Evolutionary conservation across 129 eudicot genomes (phyloP).

Genomic region (Dittrichia graveolens): DNA sequence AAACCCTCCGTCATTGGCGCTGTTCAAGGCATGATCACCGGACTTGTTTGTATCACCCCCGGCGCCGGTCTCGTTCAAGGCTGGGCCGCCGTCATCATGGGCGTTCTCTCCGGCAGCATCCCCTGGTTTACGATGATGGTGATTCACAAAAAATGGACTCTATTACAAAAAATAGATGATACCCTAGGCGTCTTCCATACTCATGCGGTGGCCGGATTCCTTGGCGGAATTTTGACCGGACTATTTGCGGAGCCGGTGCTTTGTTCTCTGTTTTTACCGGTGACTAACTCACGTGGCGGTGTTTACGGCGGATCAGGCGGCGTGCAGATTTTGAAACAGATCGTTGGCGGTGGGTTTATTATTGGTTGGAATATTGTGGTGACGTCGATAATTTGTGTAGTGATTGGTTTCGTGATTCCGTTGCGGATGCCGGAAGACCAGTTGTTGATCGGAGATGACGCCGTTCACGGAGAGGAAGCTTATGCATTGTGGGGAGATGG

Average conservation of each 20-base stretch:
- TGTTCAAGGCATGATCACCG: slow-evolving; percentile 82
- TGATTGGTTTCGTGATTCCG: slow-evolving; percentile 47
- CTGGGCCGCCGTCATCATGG: slow-evolving; percentile 79
- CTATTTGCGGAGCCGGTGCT: slow-evolving; percentile 64
- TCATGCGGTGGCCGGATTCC: slow-evolving; percentile 68
- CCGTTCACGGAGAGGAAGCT: slow-evolving; percentile 78
- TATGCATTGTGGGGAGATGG: slow-evolving; percentile 83
- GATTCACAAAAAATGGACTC: slow-evolving; percentile 50
- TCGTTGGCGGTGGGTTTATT: slow-evolving; percentile 53
- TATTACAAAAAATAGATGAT: slow-evolving; percentile 63
- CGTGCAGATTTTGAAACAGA: slow-evolving; percentile 49
- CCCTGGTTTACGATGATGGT: slow-evolving; percentile 90
- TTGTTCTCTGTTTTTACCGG: slow-evolving; percentile 51
- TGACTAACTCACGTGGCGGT: slow-evolving; percentile 52
- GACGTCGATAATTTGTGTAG: slow-evolving; percentile 47
- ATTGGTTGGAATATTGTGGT: slow-evolving; percentile 64
- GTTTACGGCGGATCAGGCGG: slow-evolving; percentile 64
- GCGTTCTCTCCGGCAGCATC: slow-evolving; percentile 59
- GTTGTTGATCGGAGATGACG: slow-evolving; percentile 70
- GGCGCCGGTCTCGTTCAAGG: slow-evolving; percentile 77
- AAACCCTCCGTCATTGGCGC: slow-evolving; percentile 87
- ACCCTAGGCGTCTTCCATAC: slow-evolving; percentile 78
- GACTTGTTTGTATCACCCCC: slow-evolving; percentile 79
- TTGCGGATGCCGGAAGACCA: slow-evolving; percentile 62
- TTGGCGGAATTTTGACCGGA: slow-evolving; percentile 74